These are phyloP conservation scores for Globisporangium takayamanum DNA, from an alignment of 352 stramenopile genomes.

Conservation along the genomic window DNA sequence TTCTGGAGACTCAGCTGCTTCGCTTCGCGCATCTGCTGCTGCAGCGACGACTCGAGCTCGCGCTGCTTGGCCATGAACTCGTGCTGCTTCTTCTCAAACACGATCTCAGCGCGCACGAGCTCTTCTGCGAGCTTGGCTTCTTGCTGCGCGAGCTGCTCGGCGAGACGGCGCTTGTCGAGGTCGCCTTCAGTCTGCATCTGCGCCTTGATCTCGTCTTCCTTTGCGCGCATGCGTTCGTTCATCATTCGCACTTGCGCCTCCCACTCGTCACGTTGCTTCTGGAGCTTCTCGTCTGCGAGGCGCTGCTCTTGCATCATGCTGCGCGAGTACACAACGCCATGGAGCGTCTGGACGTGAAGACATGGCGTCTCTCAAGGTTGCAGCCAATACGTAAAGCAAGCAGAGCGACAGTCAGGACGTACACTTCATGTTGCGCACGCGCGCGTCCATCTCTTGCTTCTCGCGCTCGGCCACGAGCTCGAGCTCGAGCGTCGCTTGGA, in stretches of 20 bases:
- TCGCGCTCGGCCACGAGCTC: conserved; percentile 56
- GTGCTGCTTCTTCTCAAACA: conserved; percentile 70
- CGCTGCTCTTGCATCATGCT: conserved; percentile 57
- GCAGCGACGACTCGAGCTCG: conserved; percentile 59
- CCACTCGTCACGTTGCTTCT: conserved; percentile 63
- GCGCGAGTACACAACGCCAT: not conserved
- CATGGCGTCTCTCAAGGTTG: not conserved
- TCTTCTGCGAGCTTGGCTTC: conserved; percentile 74
- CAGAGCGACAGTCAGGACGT: conserved; percentile 4
- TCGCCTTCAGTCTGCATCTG: conserved; percentile 73
- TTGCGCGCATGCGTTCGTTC: conserved; percentile 69
- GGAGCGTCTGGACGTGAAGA: not conserved
- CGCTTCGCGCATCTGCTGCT: conserved; percentile 79
- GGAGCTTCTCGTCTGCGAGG: conserved; percentile 52
- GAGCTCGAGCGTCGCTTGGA: conserved; percentile 49
- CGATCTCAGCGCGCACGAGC: conserved; percentile 64
- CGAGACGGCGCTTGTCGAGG: conserved; percentile 67
- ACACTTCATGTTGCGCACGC: conserved; percentile 72
- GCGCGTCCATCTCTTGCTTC: conserved; percentile 69
- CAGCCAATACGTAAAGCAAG: not conserved
- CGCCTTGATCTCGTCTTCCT: conserved; percentile 64
- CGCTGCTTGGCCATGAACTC: conserved; percentile 60
- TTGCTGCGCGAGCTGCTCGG: conserved; percentile 65
- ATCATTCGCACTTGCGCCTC: conserved; percentile 55
- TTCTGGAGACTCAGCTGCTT: conserved; percentile 61